These are phyloP conservation scores for Austroboletus novae-zelandiae DNA, from an alignment of 1,284 basidiomycete genomes.

Conservation along the genomic window DNA sequence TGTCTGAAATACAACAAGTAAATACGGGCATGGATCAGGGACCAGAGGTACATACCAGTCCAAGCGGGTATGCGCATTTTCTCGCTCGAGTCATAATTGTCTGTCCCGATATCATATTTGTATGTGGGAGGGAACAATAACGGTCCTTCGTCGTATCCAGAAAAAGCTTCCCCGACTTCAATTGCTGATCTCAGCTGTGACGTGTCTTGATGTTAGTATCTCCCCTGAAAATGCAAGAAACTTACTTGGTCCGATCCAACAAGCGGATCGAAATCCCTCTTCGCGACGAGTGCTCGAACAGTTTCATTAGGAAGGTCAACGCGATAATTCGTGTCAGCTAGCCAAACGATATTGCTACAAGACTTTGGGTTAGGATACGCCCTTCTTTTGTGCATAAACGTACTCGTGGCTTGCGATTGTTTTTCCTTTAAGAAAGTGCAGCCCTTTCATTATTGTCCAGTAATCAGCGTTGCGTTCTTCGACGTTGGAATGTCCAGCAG, in stretches of 20 bases:
- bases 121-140: constrained; percentile 89
- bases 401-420: constrained; percentile 89
- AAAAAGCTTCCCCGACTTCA: constrained; percentile 70
- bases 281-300: constrained; percentile 63
- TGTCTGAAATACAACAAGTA: constrained; percentile 51
- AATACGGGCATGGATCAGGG: neutral
- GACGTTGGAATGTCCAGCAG: constrained; percentile 88
- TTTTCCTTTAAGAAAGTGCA: constrained; percentile 89
- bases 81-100: constrained; percentile 93
- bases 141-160: constrained; percentile 86
- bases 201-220: no score
- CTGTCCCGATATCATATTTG: constrained; percentile 80
- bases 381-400: constrained; percentile 25
- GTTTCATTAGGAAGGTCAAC: constrained; percentile 83
- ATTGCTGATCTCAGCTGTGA: constrained; percentile 69
- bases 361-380: constrained; percentile 10
- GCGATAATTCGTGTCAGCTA: constrained; percentile 95
- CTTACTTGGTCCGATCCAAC: constrained; percentile 82
- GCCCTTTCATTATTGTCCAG: constrained; percentile 76
- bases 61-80: constrained; percentile 97
- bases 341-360: constrained; percentile 83
- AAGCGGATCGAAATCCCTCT: constrained; percentile 71
- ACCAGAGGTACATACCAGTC: constrained; percentile 66
- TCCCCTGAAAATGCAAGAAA: no score
- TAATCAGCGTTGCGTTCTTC: constrained; percentile 95